phyloP scores from a whole-genome alignment of 805 yeast genomes.

The Ogataea minuta region DNA sequence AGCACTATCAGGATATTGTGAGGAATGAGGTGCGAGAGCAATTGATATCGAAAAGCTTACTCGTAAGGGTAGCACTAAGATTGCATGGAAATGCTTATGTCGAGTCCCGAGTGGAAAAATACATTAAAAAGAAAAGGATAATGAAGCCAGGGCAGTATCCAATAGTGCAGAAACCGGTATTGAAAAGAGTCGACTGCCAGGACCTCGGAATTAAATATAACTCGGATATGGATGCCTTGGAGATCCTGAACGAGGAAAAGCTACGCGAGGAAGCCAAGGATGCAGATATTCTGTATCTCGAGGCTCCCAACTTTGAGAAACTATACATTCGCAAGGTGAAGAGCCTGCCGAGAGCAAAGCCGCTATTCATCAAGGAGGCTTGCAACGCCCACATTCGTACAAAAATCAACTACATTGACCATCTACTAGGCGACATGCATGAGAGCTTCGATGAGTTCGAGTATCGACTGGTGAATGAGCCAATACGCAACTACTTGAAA shows the following conservation, averaged over 20 bases:
- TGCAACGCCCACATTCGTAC: conserved; percentile 14
- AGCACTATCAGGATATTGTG: conserved; percentile 13
- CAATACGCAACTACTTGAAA: conserved; percentile 3
- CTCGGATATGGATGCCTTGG: conserved; percentile 16
- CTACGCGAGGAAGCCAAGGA: conserved; percentile 16
- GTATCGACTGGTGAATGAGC: conserved; percentile 11
- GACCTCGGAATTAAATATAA: conserved; percentile 18
- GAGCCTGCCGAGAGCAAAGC: conserved; percentile 3
- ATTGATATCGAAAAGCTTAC: conserved; percentile 10
- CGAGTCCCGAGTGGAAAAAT: conserved; percentile 16
- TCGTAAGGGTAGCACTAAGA: conserved; percentile 11
- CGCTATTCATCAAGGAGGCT: conserved; percentile 8
- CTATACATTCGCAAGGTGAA: conserved; percentile 16
- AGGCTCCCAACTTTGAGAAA: conserved; percentile 13
- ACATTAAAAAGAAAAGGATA: conserved; percentile 18
- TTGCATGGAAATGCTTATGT: conserved; percentile 11
- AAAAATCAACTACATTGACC: conserved; percentile 6
- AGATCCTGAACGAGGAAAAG: conserved; percentile 18
- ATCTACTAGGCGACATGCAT: conserved; percentile 3
- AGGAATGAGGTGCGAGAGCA: conserved; percentile 12
- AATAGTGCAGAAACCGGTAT: conserved; percentile 22
- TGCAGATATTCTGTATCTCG: conserved; percentile 24
- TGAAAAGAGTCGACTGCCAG: conserved; percentile 14
- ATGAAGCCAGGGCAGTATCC: conserved; percentile 20
- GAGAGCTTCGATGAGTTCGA: conserved; percentile 12